Evolutionary conservation across 75 land plant genomes (phyloP), one percentile per base, ranked within the genome.

Genomic region (Pinus tabuliformis): DNA sequence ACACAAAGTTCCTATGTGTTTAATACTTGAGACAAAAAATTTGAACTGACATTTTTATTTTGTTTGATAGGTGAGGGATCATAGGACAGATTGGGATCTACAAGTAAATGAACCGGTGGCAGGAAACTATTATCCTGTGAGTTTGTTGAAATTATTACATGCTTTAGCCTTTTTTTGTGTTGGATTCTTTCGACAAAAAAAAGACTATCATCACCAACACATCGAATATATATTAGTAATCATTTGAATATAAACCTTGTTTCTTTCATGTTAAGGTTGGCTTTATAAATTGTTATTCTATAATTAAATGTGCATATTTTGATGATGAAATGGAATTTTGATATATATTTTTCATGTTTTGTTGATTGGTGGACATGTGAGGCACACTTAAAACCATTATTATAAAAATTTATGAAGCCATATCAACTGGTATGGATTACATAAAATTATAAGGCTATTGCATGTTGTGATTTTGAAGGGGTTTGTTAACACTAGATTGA

Each of bases 61-160:
- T 26, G 57, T 49, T 45, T 45, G 72, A 21, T 78, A 93, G 96
- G 78, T 93, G 20, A 83, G 93, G 59, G 85, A 93, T 80, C 85
- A 83, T 75, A 85, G 93, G 70, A 45, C 73, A 56, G 96, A 91
- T 62, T 93, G 95, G 95, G 8, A 62, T 33, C 85, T 93, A n/a
- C 15, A 80, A 75, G 91, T 93, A 33, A 82, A 73, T 70, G 85
- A 93, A 78, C 93, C 93, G 20, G 81, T 87, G 17, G 93, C 95
- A 22, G 95, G 95, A 52, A 93, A 93, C 61, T 93, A 93, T 36
- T 93, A 93, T 78, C 95, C 95, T 16, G 93, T 91, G 79, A 62
- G 83, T 71, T 37, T 8, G 22, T 22, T 56, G 20, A 30, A 21
- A 37, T 13, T 28, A 30, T 71, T 71, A 22, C 28, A 6, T 12